phyloP scores from a whole-genome alignment of 768 basidiomycete species.

The Boletus subparvulus region DNA sequence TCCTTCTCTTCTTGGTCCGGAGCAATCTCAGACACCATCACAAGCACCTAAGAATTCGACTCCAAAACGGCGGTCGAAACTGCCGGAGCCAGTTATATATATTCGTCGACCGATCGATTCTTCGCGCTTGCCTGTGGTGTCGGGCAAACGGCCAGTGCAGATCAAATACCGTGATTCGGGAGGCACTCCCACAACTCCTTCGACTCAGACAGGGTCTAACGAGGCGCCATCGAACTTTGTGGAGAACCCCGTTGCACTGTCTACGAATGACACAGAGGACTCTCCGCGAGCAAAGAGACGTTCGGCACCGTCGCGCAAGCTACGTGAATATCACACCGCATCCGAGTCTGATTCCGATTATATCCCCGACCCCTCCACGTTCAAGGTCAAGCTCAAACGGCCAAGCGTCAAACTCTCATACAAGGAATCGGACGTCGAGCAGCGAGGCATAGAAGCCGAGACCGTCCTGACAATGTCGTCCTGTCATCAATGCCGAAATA shows the following conservation, averaged over 20 bases:
- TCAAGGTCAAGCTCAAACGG: slow-evolving; percentile 2
- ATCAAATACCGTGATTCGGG: slow-evolving; percentile 31
- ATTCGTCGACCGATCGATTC: slow-evolving; percentile 30
- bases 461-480: slow-evolving; percentile 10
- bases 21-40: not conserved
- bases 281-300: not conserved
- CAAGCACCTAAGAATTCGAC: not conserved
- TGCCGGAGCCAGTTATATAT: slow-evolving; percentile 30
- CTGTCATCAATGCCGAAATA: slow-evolving; percentile 41
- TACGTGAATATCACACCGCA: not conserved
- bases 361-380: slow-evolving; percentile 7
- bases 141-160: slow-evolving; percentile 27
- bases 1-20: slow-evolving; percentile 29
- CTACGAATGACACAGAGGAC: not conserved
- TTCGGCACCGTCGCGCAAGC: slow-evolving; percentile 18
- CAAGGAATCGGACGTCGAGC: not conserved
- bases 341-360: slow-evolving; percentile 17
- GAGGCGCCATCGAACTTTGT: not conserved
- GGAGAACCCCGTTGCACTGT: not conserved
- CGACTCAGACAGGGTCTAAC: not conserved
- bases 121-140: slow-evolving; percentile 16
- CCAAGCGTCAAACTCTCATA: not conserved
- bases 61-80: slow-evolving; percentile 9
- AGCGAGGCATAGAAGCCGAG: not conserved
- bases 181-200: not conserved